phyloP scores from a whole-genome alignment of 192 early-diverging fungal species.

The Coemansia sp. region DNA sequence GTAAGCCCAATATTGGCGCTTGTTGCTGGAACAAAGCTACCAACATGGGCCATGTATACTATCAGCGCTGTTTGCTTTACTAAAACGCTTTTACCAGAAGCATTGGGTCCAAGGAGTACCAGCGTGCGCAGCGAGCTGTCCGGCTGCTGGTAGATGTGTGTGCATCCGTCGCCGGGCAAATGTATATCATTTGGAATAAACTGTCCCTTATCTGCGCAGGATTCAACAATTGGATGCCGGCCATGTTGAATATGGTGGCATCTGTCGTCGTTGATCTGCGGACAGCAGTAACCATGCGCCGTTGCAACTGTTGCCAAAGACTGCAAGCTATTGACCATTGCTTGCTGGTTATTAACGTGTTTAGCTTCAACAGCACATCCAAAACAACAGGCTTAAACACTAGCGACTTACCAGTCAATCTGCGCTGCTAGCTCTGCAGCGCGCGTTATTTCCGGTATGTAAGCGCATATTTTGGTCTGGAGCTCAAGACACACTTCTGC shows the following conservation, averaged over 20 bases:
- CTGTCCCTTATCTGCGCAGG: slow-evolving; percentile 59
- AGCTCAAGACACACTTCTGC: slow-evolving; percentile 78
- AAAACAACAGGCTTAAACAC: background rate
- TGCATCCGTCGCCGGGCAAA: slow-evolving; percentile 40
- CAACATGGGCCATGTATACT: slow-evolving; percentile 86
- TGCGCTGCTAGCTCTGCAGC: slow-evolving; percentile 51
- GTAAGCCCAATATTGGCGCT: slow-evolving; percentile 68
- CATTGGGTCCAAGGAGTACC: slow-evolving; percentile 81
- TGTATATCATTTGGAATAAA: slow-evolving; percentile 76
- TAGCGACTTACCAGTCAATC: slow-evolving; percentile 55
- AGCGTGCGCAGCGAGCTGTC: slow-evolving; percentile 48
- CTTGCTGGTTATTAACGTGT: no score
- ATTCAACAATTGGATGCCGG: slow-evolving; percentile 41
- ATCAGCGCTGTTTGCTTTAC: slow-evolving; percentile 77
- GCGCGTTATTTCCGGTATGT: slow-evolving; percentile 57
- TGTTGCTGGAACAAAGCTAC: slow-evolving; percentile 83
- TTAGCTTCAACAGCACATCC: background rate
- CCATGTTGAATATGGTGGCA: slow-evolving; percentile 33
- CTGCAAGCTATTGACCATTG: slow-evolving; percentile 21
- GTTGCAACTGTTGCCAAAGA: slow-evolving; percentile 18
- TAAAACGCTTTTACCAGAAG: slow-evolving; percentile 77
- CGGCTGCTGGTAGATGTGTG: background rate
- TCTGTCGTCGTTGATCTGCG: slow-evolving; percentile 2
- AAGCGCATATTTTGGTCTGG: slow-evolving; percentile 60
- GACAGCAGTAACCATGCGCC: slow-evolving; percentile 23